phyloP scores from a whole-genome alignment of 805 yeast species.

The Wickerhamomyces chambardii region DNA sequence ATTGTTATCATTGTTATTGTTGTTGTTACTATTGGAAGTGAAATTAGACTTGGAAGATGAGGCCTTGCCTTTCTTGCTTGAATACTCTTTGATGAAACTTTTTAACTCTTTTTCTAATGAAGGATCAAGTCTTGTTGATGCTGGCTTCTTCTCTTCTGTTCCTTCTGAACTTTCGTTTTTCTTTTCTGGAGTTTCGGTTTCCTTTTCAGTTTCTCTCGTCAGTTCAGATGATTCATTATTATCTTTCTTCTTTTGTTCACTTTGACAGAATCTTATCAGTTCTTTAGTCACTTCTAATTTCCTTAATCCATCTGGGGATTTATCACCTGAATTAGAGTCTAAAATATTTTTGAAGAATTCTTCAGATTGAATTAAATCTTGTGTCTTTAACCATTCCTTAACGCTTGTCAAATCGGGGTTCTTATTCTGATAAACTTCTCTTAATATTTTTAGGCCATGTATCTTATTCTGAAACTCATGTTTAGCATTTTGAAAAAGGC shows the following conservation, averaged over 20 bases:
- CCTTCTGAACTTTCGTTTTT: neutral
- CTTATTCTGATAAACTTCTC: neutral
- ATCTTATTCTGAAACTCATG: neutral
- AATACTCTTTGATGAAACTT: neutral
- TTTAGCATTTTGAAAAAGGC: neutral
- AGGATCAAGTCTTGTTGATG: neutral
- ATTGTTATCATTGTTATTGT: too few species aligned
- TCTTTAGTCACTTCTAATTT: neutral
- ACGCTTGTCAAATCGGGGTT: neutral
- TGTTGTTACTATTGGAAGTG: neutral
- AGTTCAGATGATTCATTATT: too few species aligned
- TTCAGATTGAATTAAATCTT: neutral
- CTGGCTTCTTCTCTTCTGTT: neutral
- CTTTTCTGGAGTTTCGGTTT: too few species aligned
- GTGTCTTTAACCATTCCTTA: neutral
- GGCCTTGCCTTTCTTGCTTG: neutral
- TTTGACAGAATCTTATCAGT: neutral
- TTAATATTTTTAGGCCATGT: neutral
- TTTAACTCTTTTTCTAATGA: neutral
- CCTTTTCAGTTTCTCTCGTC: neutral
- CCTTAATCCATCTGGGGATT: neutral
- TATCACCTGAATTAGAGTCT: neutral
- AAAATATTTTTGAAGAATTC: too few species aligned
- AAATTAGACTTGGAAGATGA: neutral
- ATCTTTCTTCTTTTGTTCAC: neutral